Evolutionary conservation across 2,329 filamentous ascomycete genomes (phyloP), one percentile per base, ranked within the genome.

Genomic region (Diaporthe ampelina): DNA sequence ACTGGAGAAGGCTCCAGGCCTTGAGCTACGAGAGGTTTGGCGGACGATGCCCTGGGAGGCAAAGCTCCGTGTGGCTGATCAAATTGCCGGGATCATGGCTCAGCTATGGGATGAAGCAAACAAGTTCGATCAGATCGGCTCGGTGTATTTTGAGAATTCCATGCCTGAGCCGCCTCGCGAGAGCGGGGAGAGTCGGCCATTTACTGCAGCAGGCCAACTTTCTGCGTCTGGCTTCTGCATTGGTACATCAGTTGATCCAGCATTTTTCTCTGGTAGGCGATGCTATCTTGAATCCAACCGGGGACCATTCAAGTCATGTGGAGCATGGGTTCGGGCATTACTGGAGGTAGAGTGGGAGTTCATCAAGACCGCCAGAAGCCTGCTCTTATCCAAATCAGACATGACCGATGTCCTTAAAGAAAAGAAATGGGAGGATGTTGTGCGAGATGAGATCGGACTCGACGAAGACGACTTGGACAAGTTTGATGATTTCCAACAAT

Each of bases 61-160:
- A 26, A 26, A 54, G 50, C 50, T 54, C n/a, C 50, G 24, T 54
- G 11, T 54, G 50, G 50, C 15, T 26, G 50, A 54, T 17, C 13
- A 54, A 8, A 15, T 54, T 29, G 24, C n/a, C 50, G 50, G 19
- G 24, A 26, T 54, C 24, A 26, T 54, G 50, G 24, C n/a, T 24
- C 50, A 26, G 13, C 3, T 15, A 4, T 54, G 50, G n/a, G n/a
- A 54, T 54, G 24, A 17, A 17, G 50, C 50, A 4, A 54, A 13
- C 50, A 54, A 54, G 50, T 54, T 54, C 50, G n/a, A 54, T 26
- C 24, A 54, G 29, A 17, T 54, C n/a, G 50, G 50, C 50, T 54
- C 24, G 29, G 50, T 54, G 24, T 54, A 54, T 54, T 54, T 54
- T 26, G 50, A 26, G 11, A 24, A 54, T 54, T 54, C 50, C 13